These are phyloP conservation scores for Przewalskia tangutica DNA, from an alignment of 257 asterid species.

Conservation along the genomic window DNA sequence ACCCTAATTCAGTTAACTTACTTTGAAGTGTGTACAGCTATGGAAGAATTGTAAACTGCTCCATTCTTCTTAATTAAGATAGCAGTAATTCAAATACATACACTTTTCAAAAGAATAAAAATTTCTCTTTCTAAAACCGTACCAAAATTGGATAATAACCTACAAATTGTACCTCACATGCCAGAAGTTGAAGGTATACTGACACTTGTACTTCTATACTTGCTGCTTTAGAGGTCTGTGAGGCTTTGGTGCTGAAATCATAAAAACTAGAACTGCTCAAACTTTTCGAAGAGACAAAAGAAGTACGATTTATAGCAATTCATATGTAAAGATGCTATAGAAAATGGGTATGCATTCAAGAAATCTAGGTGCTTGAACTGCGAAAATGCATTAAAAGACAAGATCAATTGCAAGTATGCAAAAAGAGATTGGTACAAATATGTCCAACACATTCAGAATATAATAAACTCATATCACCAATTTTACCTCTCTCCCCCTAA, in stretches of 20 bases:
- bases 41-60: not conserved
- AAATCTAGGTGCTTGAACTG: not conserved
- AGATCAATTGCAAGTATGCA: not conserved
- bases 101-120: not conserved
- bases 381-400: not conserved
- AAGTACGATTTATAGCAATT: not conserved
- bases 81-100: not conserved
- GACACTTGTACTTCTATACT: not conserved
- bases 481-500: not conserved
- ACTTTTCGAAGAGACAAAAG: not conserved
- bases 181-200: not conserved
- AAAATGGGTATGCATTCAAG: not conserved
- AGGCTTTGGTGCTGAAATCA: slow-evolving; percentile 61
- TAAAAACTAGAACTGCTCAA: not conserved
- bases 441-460: not conserved
- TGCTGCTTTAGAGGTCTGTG: slow-evolving; percentile 38
- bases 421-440: not conserved
- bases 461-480: not conserved
- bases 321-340: not conserved
- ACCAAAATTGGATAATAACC: not conserved
- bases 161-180: not conserved
- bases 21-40: not conserved
- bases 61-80: not conserved
- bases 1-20: not conserved
- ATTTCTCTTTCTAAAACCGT: not conserved